Percentiles rank a stretch among this genome's conserved stretches.
These are phyloP conservation scores for Yarrowia sp. DNA, from an alignment of 805 yeast species.

Conservation along the genomic window DNA sequence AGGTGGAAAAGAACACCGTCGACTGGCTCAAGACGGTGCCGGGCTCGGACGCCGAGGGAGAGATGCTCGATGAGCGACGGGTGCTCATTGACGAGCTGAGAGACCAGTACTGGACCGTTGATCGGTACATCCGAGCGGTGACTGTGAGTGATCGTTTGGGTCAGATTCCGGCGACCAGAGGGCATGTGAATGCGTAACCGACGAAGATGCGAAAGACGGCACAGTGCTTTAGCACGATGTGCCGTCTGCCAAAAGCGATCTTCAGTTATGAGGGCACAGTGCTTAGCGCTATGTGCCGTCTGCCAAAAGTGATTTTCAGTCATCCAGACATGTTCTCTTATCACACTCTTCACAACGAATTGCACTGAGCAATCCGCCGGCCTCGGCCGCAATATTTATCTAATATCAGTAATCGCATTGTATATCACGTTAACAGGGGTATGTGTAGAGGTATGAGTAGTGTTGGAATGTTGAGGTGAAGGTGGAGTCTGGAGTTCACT, in stretches of 20 bases:
- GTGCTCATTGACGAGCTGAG: constrained; percentile 1
- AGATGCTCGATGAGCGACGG: constrained; percentile 1
- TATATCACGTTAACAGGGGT: constrained; percentile 1
- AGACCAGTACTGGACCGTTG: constrained; percentile 29
- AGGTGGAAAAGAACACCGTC: constrained; percentile 18
- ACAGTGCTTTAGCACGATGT: too few relatives aligned
- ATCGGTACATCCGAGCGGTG: constrained; percentile 14
- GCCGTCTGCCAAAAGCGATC: too few relatives aligned
- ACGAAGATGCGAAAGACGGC: not conserved
- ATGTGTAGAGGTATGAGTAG: too few relatives aligned
- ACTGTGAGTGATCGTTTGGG: constrained; percentile 22
- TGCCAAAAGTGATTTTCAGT: too few relatives aligned
- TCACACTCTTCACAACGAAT: too few relatives aligned
- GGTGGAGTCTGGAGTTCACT: too few relatives aligned
- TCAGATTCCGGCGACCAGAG: constrained; percentile 21
- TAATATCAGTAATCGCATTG: constrained; percentile 25
- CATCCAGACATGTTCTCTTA: too few relatives aligned
- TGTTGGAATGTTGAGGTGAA: too few relatives aligned
- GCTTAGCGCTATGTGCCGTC: too few relatives aligned
- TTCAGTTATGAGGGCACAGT: too few relatives aligned
- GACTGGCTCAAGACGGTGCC: constrained; percentile 14
- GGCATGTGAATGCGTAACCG: not conserved
- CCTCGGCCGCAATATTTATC: constrained; percentile 11
- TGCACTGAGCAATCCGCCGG: too few relatives aligned
- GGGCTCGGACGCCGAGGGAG: constrained; percentile 13